phyloP scores from a whole-genome alignment of 345 rosid species.

The Citrus australasica region DNA sequence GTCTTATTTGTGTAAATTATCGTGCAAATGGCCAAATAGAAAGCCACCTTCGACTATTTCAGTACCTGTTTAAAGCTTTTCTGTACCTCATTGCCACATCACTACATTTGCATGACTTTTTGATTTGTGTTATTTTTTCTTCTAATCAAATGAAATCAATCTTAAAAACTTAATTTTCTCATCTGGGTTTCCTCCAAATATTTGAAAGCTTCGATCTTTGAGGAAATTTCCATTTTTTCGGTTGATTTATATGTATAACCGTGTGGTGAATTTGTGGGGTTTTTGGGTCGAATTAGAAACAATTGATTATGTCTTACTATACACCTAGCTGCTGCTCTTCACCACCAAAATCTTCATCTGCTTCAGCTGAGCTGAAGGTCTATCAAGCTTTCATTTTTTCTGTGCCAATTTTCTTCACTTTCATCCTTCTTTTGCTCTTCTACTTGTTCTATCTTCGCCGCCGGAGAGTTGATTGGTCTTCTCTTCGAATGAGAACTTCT shows the following conservation, averaged over 20 bases:
- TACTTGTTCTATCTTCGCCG: slow-evolving; percentile 82
- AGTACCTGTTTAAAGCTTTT: not conserved
- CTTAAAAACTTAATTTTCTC: not conserved
- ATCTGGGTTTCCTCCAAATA: slow-evolving; percentile 14
- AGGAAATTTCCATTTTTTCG: not conserved
- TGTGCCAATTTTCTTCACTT: slow-evolving; percentile 78
- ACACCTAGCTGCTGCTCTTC: slow-evolving; percentile 20
- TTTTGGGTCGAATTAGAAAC: not conserved
- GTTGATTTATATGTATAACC: slow-evolving; percentile 1
- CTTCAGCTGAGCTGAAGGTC: slow-evolving; percentile 58
- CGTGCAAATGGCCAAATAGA: not conserved
- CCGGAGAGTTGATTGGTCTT: slow-evolving; percentile 55
- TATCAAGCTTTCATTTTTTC: slow-evolving; percentile 77
- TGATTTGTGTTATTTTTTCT: not conserved
- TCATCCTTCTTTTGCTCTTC: slow-evolving; percentile 66
- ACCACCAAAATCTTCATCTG: slow-evolving; percentile 16
- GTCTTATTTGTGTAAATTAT: not conserved
- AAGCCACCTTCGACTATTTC: not conserved
- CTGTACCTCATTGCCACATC: not conserved
- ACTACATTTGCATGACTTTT: not conserved
- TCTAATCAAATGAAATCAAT: not conserved
- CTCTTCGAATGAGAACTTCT: slow-evolving; percentile 57
- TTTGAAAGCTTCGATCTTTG: not conserved
- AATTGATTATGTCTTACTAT: slow-evolving; percentile 40
- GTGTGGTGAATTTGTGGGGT: not conserved